Percentiles rank a stretch among this genome's conserved stretches.
These are phyloP conservation scores for Solanum hybrid DNA, from an alignment of 305 asterid species.

Conservation along the genomic window DNA sequence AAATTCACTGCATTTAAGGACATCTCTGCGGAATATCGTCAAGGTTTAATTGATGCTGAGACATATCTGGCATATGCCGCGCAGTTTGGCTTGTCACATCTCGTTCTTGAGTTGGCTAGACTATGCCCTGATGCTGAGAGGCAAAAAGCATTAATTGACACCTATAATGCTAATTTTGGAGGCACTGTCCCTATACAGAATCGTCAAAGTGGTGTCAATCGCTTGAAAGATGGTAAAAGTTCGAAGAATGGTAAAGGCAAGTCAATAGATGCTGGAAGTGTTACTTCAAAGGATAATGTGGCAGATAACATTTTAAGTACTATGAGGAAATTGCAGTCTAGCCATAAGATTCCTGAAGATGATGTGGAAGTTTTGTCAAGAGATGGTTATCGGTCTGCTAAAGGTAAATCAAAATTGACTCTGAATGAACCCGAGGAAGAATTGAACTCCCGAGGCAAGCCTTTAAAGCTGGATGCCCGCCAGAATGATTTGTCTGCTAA, in stretches of 20 bases:
- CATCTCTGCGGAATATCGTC: constrained; percentile 73
- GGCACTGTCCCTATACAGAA: constrained; percentile 23
- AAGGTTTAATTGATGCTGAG: constrained; percentile 59
- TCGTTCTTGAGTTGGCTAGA: constrained; percentile 73
- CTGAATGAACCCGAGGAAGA: constrained; percentile 24
- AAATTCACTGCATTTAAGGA: constrained; percentile 67
- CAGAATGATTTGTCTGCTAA: constrained; percentile 24
- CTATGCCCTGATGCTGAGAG: constrained; percentile 69
- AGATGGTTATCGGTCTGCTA: constrained; percentile 70
- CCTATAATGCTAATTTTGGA: constrained; percentile 42
- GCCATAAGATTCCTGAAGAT: constrained; percentile 41
- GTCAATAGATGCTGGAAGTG: constrained; percentile 28
- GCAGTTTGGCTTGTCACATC: constrained; percentile 92
- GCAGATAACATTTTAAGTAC: constrained; percentile 47
- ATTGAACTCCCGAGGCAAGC: constrained; percentile 22
- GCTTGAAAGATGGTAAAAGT: constrained; percentile 23
- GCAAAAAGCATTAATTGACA: constrained; percentile 72
- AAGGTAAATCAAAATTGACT: constrained; percentile 39
- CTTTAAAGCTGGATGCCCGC: constrained; percentile 20
- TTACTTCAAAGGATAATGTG: constrained; percentile 27
- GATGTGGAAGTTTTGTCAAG: constrained; percentile 63
- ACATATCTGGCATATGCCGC: constrained; percentile 60
- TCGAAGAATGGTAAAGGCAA: constrained; percentile 62
- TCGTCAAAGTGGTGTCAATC: constrained; percentile 23
- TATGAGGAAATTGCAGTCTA: constrained; percentile 56